Conservation (phyloP, 2,329 filamentous ascomycete species). For the Pseudogymnoascus sp. region DNA sequence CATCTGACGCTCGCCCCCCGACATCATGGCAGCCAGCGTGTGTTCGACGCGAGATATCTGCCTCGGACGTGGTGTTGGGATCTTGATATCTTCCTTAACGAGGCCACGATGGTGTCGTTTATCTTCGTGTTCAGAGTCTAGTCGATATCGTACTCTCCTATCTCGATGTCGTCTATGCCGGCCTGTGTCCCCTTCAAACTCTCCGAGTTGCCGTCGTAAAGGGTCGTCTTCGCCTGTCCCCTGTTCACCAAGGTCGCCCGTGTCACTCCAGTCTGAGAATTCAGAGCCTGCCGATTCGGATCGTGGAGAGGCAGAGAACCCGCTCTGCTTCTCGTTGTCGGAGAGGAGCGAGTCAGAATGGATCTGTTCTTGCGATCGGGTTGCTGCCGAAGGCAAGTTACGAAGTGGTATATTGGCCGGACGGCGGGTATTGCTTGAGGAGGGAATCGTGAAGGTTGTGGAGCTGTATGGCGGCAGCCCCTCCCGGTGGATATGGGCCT, state of each 20-base stretch:
- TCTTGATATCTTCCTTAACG: slow-evolving; percentile 71
- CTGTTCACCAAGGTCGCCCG: slow-evolving; percentile 90
- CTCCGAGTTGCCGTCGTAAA: slow-evolving; percentile 60
- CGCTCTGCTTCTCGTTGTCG: slow-evolving; percentile 34
- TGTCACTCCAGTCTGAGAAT: slow-evolving; percentile 85
- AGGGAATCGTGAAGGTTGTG: slow-evolving; percentile 78
- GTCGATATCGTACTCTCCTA: slow-evolving; percentile 65
- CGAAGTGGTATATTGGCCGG: slow-evolving; percentile 83
- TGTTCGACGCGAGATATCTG: slow-evolving; percentile 61
- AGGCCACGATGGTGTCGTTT: slow-evolving; percentile 34
- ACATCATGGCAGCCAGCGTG: slow-evolving; percentile 77
- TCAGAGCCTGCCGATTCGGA: slow-evolving; percentile 55
- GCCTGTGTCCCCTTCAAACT: slow-evolving; percentile 56
- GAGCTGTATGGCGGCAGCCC: slow-evolving; percentile 75
- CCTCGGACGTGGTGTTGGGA: slow-evolving; percentile 61
- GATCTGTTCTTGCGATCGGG: slow-evolving; percentile 20
- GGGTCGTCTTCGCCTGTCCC: slow-evolving; percentile 77
- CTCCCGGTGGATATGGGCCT: slow-evolving; percentile 23
- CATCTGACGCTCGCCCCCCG: slow-evolving; percentile 65
- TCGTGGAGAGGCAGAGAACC: slow-evolving; percentile 42
- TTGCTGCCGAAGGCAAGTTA: slow-evolving; percentile 49
- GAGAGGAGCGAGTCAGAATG: slow-evolving; percentile 42
- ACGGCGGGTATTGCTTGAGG: slow-evolving; percentile 57
- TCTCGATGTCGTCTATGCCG: slow-evolving; percentile 42
- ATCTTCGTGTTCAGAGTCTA: slow-evolving; percentile 34